These are phyloP conservation scores for Boechera retrofracta DNA, from an alignment of 345 rosid species.

Conservation along the genomic window DNA sequence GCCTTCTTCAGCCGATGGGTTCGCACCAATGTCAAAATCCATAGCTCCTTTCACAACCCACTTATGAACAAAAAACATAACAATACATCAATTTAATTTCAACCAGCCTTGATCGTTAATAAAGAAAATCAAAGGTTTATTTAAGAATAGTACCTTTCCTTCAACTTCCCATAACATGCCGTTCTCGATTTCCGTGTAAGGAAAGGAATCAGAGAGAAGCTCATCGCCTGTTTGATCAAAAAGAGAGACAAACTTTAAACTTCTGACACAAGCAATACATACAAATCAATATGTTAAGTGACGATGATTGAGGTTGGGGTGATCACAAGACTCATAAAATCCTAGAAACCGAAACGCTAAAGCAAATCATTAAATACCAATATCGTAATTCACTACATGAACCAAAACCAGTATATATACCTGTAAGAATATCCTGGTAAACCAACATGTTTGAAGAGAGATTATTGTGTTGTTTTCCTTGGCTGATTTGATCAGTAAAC, in stretches of 20 bases:
- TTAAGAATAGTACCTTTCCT: slow-evolving; percentile 62
- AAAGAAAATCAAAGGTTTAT: background rate
- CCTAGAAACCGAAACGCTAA: background rate
- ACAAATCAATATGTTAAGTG: background rate
- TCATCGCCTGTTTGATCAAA: slow-evolving; percentile 60
- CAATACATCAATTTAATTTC: background rate
- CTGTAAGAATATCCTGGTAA: slow-evolving; percentile 68
- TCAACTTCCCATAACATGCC: slow-evolving; percentile 86
- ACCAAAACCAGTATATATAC: slow-evolving; percentile 37
- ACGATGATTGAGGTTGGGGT: background rate
- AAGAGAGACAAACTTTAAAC: slow-evolving; percentile 11
- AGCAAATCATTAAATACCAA: background rate
- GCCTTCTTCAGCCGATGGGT: slow-evolving; percentile 88
- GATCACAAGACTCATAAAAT: background rate
- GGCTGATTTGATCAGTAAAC: slow-evolving; percentile 1
- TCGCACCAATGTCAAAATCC: slow-evolving; percentile 78
- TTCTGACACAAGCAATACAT: slow-evolving; percentile 8
- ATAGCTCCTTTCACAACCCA: slow-evolving; percentile 87
- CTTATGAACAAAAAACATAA: slow-evolving; percentile 45
- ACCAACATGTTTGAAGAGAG: slow-evolving; percentile 64
- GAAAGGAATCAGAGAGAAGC: slow-evolving; percentile 89
- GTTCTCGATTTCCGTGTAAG: slow-evolving; percentile 70
- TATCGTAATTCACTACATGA: background rate
- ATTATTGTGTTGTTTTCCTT: background rate
- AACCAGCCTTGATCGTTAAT: background rate